phyloP scores from a whole-genome alignment of 164 flowering plant genomes.

The Chloranthus sessilifolius region DNA sequence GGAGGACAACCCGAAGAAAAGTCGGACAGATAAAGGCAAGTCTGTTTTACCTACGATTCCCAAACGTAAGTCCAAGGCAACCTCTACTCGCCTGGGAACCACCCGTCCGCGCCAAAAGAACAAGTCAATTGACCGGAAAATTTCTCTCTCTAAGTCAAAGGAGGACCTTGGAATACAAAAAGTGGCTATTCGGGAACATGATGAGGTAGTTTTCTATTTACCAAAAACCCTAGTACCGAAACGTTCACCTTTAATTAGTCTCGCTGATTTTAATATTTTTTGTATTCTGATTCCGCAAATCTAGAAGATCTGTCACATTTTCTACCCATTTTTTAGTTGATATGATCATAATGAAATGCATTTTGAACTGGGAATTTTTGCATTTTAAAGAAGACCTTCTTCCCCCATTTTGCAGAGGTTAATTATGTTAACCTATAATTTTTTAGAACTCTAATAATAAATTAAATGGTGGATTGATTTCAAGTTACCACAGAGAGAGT shows the following conservation, averaged over 20 bases:
- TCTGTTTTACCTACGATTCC: conserved; percentile 15
- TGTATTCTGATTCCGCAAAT: background rate
- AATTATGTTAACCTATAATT: too few relatives aligned
- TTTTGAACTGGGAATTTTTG: too few relatives aligned
- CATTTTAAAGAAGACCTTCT: too few relatives aligned
- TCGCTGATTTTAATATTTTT: background rate
- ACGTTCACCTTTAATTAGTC: background rate
- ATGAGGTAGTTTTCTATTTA: conserved; percentile 44
- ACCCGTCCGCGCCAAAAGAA: conserved; percentile 31
- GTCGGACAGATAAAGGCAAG: conserved; percentile 42
- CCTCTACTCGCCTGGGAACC: conserved; percentile 20
- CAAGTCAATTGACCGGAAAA: conserved; percentile 16
- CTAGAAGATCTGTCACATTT: too few relatives aligned
- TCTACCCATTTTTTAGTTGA: too few relatives aligned
- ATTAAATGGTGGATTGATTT: too few relatives aligned
- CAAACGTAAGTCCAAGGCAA: conserved; percentile 27
- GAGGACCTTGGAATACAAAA: conserved; percentile 26
- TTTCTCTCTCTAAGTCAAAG: conserved; percentile 25
- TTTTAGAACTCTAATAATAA: too few relatives aligned
- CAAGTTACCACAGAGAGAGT: too few relatives aligned
- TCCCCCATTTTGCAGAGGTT: too few relatives aligned
- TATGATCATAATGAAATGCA: too few relatives aligned
- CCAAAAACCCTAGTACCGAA: too few relatives aligned
- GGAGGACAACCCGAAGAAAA: conserved; percentile 35
- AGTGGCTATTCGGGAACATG: conserved; percentile 26